Percentiles rank a stretch among this genome's conserved stretches.
These are phyloP conservation scores for Blastocystis hominis DNA, from an alignment of 352 stramenopile genomes.

Conservation along the genomic window DNA sequence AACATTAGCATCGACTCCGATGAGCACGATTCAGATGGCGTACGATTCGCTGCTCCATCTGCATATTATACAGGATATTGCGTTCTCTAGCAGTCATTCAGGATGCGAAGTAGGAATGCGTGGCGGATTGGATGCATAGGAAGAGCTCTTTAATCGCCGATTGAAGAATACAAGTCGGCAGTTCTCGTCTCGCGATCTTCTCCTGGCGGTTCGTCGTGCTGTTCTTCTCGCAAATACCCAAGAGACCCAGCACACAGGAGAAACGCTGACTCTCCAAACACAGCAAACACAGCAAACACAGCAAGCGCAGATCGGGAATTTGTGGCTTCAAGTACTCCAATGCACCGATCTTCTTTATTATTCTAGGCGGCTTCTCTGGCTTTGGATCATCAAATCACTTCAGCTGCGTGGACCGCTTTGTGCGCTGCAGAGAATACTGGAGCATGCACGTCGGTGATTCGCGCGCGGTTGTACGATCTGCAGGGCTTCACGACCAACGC, in stretches of 20 bases:
- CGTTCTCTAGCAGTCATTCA: not conserved
- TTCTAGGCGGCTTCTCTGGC: not conserved
- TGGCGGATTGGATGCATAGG: not conserved
- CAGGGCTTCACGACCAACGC: conserved; percentile 28
- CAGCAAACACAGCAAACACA: no score
- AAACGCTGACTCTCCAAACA: no score
- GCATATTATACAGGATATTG: conserved; percentile 27
- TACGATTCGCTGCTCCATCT: not conserved
- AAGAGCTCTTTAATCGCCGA: not conserved
- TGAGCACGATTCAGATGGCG: not conserved
- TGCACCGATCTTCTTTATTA: no score
- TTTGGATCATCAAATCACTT: not conserved
- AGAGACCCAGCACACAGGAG: not conserved
- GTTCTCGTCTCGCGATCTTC: not conserved
- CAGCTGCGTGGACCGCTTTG: conserved; percentile 14
- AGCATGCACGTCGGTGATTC: not conserved
- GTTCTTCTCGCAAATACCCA: not conserved
- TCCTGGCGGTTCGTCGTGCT: not conserved
- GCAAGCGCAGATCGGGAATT: not conserved
- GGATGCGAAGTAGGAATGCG: not conserved
- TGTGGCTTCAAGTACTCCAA: not conserved
- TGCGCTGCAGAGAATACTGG: not conserved
- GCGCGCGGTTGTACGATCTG: not conserved
- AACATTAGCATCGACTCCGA: not conserved
- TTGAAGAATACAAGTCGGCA: not conserved